Percentiles rank a stretch among this genome's conserved stretches.
Evolutionary conservation across 495 filamentous ascomycete genomes (phyloP).

Genomic region (Penicillium maclennaniae): DNA sequence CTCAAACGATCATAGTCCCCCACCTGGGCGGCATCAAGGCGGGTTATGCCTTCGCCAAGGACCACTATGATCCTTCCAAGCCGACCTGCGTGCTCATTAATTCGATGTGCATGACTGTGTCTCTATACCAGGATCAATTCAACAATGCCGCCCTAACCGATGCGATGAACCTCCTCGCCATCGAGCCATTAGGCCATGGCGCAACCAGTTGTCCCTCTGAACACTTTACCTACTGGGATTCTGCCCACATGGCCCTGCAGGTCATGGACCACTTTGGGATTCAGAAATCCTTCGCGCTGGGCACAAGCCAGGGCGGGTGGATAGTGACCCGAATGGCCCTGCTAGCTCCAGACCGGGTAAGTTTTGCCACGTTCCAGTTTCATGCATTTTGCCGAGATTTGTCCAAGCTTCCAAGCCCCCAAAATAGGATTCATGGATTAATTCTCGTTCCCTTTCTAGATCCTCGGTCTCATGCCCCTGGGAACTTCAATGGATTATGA

Average conservation of each 20-base stretch:
- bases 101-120: slow-evolving; percentile 52
- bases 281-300: slow-evolving; percentile 56
- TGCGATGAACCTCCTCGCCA: slow-evolving; percentile 48
- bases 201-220: slow-evolving; percentile 36
- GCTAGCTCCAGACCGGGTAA: slow-evolving; percentile 54
- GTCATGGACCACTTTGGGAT: slow-evolving; percentile 53
- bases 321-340: slow-evolving; percentile 60
- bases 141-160: slow-evolving; percentile 39
- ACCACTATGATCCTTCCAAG: slow-evolving; percentile 45
- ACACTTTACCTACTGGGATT: slow-evolving; percentile 56
- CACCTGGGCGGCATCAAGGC: slow-evolving; percentile 54
- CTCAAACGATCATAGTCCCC: slow-evolving; percentile 44
- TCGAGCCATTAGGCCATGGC: slow-evolving; percentile 57
- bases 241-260: slow-evolving; percentile 47
- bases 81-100: slow-evolving; percentile 58
- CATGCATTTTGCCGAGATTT: slow-evolving; percentile 3
- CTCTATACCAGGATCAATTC: slow-evolving; percentile 51
- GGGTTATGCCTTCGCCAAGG: slow-evolving; percentile 46
- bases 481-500: slow-evolving; percentile 64
- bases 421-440: slow-evolving; percentile 3
- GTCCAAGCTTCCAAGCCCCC: too few species aligned
- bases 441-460: slow-evolving; percentile 29
- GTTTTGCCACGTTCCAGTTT: too few species aligned
- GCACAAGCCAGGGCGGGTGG: slow-evolving; percentile 65
- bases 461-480: slow-evolving; percentile 55